These are phyloP conservation scores for Coemansia sp. DNA, from an alignment of 192 early-diverging fungal species.

Conservation along the genomic window DNA sequence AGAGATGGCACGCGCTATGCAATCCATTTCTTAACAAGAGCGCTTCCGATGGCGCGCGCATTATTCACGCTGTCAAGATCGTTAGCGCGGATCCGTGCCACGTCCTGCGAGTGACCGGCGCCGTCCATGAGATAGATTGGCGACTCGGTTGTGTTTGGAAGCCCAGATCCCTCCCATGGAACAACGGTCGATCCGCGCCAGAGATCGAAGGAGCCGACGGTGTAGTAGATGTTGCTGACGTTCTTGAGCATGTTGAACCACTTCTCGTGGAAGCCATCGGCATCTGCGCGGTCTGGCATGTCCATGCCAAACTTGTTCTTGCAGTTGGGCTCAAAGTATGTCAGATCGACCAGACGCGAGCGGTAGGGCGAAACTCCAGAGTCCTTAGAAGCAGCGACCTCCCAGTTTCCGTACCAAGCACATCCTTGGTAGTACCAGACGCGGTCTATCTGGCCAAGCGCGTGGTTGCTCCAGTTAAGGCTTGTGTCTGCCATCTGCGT, in stretches of 20 bases:
- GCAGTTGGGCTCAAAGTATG: conserved; percentile 38
- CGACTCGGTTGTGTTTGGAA: conserved; percentile 21
- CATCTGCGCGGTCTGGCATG: conserved; percentile 19
- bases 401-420: conserved; percentile 63
- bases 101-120: conserved; percentile 25
- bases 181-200: conserved; percentile 25
- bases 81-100: not conserved
- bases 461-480: conserved; percentile 29
- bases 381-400: conserved; percentile 27
- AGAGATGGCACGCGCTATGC: not conserved
- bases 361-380: conserved; percentile 32
- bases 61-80: conserved; percentile 21
- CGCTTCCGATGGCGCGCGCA: conserved; percentile 18
- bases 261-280: conserved; percentile 22
- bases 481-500: conserved; percentile 31
- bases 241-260: conserved; percentile 24
- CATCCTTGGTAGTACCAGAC: conserved; percentile 62
- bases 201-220: conserved; percentile 20
- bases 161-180: conserved; percentile 15
- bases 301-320: conserved; percentile 37
- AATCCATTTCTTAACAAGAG: conserved; percentile 27
- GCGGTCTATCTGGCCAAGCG: conserved; percentile 30
- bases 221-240: conserved; percentile 34
- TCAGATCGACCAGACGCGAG: conserved; percentile 29
- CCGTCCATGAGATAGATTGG: conserved; percentile 29